A percentile compares a stretch with the other conserved stretches of the same genome.
Conservation (phyloP, 441 rosid species). For the Croton laevigatus region DNA sequence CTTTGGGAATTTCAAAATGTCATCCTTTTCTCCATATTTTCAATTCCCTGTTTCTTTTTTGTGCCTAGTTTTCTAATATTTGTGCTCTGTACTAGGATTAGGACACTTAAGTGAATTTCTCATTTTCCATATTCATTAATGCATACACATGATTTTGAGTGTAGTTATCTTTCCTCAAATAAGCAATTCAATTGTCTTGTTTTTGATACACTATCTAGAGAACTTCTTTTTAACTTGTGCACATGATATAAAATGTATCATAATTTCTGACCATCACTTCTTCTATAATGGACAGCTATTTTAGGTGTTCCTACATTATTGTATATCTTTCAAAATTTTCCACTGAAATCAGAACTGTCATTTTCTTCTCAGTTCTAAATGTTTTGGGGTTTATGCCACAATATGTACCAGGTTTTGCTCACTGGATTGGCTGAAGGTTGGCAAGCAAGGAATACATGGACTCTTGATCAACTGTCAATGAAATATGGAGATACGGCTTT, state of each 20-base stretch:
- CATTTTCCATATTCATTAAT: neutral
- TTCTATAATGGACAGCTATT: neutral
- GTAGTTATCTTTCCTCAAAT: neutral
- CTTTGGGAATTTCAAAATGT: neutral
- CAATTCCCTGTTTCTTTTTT: neutral
- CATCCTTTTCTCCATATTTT: neutral
- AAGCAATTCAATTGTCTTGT: neutral
- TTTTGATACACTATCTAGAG: neutral
- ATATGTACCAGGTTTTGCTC: constrained; percentile 61
- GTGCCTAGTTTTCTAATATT: neutral
- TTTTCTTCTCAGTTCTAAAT: neutral
- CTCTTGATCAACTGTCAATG: constrained; percentile 59
- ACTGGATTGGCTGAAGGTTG: constrained; percentile 78
- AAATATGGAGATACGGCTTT: constrained; percentile 68
- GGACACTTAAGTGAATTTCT: neutral
- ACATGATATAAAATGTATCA: constrained; percentile 1
- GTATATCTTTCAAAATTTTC: neutral
- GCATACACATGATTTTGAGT: neutral
- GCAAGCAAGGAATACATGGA: constrained; percentile 87
- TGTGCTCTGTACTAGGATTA: neutral
- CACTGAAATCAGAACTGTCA: neutral
- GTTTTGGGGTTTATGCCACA: constrained; percentile 19
- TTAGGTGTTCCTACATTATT: neutral
- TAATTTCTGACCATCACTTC: neutral
- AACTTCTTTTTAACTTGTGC: neutral